Evolutionary conservation across 306 rosid genomes (phyloP), one percentile per base, ranked within the genome.

Genomic region (Quercus parvula): DNA sequence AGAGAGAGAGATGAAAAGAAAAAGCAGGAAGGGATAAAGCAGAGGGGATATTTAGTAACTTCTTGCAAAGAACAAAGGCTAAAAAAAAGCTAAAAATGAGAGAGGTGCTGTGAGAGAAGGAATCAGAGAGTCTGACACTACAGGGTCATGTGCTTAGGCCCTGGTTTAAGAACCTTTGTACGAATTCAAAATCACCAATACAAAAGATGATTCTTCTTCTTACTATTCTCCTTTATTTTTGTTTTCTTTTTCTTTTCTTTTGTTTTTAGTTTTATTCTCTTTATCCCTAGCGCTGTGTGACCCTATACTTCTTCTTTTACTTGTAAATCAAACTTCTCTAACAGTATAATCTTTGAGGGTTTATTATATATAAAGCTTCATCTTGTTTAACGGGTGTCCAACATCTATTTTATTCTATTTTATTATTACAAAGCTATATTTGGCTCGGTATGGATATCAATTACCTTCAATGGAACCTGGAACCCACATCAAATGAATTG

Each of bases 71-170:
- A 94, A 89, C 84, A 87, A 91, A 84, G 88, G 91, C 82, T 67
- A 82, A 88, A 71, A 77, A 71, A 70, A 79, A 84, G 84, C 78
- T 78, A 79, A 81, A 78, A 55, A 77, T 54, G 82, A 54, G 83
- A 77, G 88, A 79, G 87, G 74, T 82, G 79, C 79, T 56, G 73
- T 76, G 82, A 78, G 80, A 74, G 85, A 93, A 86, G 88, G 99
- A 95, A 92, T 94, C 97, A 89, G 81, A 81, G 86, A 78, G 89
- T 84, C 92, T 88, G 90, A 90, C 91, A 91, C 68, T 75, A 82
- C 83, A 89, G 91, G 93, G 90, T 91, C 99, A 95, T 95, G 97
- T 95, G 94, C 91, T 91, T 87, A 70, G 88, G 85, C 86, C 84
- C 81, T 79, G 85, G 86, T 86, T 90, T 87, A 84, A 77, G 90